Evolutionary conservation across 305 asterid species (phyloP).

Genomic region (Fraxinus ornus): DNA sequence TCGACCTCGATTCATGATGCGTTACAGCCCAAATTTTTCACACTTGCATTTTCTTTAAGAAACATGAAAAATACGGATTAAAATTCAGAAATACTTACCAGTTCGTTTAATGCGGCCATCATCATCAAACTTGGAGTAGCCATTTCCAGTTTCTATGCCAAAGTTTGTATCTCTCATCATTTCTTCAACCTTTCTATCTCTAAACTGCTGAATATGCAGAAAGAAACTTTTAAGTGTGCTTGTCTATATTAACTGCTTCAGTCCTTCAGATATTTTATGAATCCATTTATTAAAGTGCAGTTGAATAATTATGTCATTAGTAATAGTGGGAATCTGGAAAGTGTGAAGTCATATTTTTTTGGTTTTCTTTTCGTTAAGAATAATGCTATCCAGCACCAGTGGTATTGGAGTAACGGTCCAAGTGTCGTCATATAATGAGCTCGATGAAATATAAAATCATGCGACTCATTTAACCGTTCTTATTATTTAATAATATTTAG

Average conservation of each 20-base stretch:
- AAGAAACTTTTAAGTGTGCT: background rate
- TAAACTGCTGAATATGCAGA: background rate
- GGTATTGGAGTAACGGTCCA: too few species aligned
- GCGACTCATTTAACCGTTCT: too few species aligned
- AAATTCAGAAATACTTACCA: slow-evolving; percentile 30
- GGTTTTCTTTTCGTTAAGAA: too few species aligned
- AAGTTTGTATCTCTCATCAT: slow-evolving; percentile 21
- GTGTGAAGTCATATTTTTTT: background rate
- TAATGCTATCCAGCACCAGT: too few species aligned
- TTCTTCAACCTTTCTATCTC: background rate
- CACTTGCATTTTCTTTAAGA: background rate
- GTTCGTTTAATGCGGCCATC: slow-evolving; percentile 60
- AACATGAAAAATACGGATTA: background rate
- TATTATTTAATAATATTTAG: too few species aligned
- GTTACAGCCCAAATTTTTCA: background rate
- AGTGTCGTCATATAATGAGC: too few species aligned
- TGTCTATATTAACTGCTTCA: background rate
- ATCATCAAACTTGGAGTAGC: slow-evolving; percentile 45
- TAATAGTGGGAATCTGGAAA: background rate
- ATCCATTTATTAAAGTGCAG: background rate
- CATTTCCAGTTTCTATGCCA: slow-evolving; percentile 23
- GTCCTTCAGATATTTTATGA: background rate
- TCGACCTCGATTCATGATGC: background rate
- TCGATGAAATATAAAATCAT: too few species aligned
- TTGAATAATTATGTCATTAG: background rate